Base-by-base conservation (phyloP, 2,329 filamentous ascomycete species). In the Graphilbum fragrans region DNA sequence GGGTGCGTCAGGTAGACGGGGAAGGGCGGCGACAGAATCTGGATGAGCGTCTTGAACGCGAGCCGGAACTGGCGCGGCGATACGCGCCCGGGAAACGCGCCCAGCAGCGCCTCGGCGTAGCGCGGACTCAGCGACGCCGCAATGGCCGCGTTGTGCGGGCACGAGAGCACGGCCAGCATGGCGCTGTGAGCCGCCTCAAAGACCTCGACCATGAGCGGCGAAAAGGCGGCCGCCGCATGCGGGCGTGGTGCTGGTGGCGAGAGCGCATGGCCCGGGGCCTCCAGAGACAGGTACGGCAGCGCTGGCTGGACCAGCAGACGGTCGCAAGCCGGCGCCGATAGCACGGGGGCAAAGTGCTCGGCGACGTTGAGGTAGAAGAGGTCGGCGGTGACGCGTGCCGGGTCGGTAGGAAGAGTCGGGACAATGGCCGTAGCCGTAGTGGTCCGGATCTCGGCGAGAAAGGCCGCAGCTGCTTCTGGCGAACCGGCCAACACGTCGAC, bases 141-240 rank as follows among this genome's bases (percentile, higher is more conserved):
- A 19, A 93, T 63, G 16, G 74, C 62, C 17, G 80, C 77, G 51
- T 87, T 88, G 47, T 84, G 79, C 1, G 87, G 85, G 39, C 84
- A 82, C 0, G 84, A 84, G 36, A 94, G 75, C 4, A 86, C 79
- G 2, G 88, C 78, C 6, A 95, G 73, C 49, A 86, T 74, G 34
- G 88, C 76, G 49, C 82, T 84, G 61, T 95, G 88, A 0, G 87
- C 86, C 1, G 88, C 78, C 59, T 95, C 88, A 52, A 93, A 94
- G n/a, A 93, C 61, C 41, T 72, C 65, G 18, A 69, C 56, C 51
- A 69, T 67, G 1, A 64, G 64, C 5, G 64, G 59, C 4, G 69
- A 63, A 38, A 65, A 60, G 2, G 61, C 56, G 0, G 61, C 62
- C 5, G 40, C 23, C 2, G 33, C 25, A n/a, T n/a, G n/a, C n/a